These are phyloP conservation scores for Hysterangium stoloniferum DNA, from an alignment of 768 basidiomycete genomes.

Conservation along the genomic window DNA sequence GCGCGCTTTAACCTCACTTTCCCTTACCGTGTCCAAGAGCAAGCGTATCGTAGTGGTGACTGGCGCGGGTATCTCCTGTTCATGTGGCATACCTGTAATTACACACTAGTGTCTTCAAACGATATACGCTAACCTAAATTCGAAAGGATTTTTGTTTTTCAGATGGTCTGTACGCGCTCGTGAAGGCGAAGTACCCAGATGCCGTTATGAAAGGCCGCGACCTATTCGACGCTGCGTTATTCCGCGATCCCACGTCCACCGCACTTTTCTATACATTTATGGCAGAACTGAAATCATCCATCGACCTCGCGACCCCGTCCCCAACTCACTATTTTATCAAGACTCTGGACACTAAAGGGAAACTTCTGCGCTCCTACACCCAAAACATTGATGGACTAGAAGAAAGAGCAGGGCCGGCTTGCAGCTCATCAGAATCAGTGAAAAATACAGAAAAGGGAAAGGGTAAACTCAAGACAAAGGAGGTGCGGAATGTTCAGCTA, in stretches of 20 bases:
- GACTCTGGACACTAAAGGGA: slow-evolving; percentile 74
- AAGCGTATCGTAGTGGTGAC: slow-evolving; percentile 87
- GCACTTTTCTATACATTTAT: slow-evolving; percentile 94
- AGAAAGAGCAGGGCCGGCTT: slow-evolving; percentile 64
- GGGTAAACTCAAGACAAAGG: slow-evolving; percentile 54
- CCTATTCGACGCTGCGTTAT: slow-evolving; percentile 89
- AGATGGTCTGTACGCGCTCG: slow-evolving; percentile 84
- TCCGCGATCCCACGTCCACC: slow-evolving; percentile 78
- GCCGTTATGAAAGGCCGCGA: slow-evolving; percentile 87
- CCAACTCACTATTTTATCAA: slow-evolving; percentile 87
- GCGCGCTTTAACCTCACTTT: slow-evolving; percentile 59
- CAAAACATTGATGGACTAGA: slow-evolving; percentile 98
- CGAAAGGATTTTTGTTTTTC: slow-evolving; percentile 92
- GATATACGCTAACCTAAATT: background rate
- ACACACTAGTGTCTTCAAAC: background rate
- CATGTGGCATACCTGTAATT: slow-evolving; percentile 88
- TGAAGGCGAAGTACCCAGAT: slow-evolving; percentile 78
- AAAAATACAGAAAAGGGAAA: slow-evolving; percentile 56
- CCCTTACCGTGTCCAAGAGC: slow-evolving; percentile 71
- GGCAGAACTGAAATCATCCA: slow-evolving; percentile 76
- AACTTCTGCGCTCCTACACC: slow-evolving; percentile 85
- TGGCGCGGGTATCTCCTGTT: slow-evolving; percentile 95
- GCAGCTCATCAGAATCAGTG: slow-evolving; percentile 47
- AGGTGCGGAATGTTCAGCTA: slow-evolving; percentile 84
- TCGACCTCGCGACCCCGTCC: slow-evolving; percentile 73